A percentile compares a stretch with the other conserved stretches of the same genome.
Conservation (phyloP, 371 early-diverging fungal species). For the Encephalitozoon cuniculi region DNA sequence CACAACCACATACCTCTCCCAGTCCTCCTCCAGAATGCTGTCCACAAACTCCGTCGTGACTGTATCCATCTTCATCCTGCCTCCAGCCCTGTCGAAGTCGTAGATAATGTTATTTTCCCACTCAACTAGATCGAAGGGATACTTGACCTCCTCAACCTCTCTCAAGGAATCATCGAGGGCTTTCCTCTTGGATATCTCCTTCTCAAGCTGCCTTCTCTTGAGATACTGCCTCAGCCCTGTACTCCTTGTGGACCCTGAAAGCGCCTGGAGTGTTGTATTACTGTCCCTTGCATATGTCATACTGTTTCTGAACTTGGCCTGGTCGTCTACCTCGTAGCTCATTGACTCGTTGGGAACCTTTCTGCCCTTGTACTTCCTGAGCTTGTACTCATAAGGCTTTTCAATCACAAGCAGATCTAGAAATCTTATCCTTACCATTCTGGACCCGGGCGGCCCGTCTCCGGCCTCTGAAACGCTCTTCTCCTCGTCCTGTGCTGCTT, state of each 20-base stretch:
- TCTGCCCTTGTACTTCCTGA: slow-evolving; percentile 51
- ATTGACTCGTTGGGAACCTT: slow-evolving; percentile 48
- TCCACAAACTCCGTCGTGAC: slow-evolving; percentile 50
- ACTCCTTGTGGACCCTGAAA: slow-evolving; percentile 28
- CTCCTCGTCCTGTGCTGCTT: not conserved
- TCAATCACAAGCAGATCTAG: slow-evolving; percentile 40
- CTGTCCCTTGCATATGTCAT: slow-evolving; percentile 27
- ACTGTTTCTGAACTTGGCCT: slow-evolving; percentile 52
- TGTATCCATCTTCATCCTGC: not conserved
- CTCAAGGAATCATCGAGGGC: not conserved
- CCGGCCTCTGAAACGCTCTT: not conserved
- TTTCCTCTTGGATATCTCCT: slow-evolving; percentile 31
- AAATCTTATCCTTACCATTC: slow-evolving; percentile 16
- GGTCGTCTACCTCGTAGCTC: slow-evolving; percentile 56
- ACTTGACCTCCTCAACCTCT: slow-evolving; percentile 8
- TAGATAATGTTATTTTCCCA: slow-evolving; percentile 57
- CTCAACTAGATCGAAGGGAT: slow-evolving; percentile 57
- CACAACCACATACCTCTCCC: slow-evolving; percentile 59
- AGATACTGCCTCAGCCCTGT: slow-evolving; percentile 37
- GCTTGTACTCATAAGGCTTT: slow-evolving; percentile 56
- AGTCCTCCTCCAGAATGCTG: slow-evolving; percentile 52
- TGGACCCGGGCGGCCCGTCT: not conserved
- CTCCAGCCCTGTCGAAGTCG: not conserved
- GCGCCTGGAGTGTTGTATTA: slow-evolving; percentile 31
- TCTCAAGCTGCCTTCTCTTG: slow-evolving; percentile 45